Evolutionary conservation across 768 basidiomycete species (phyloP), one percentile per base, ranked within the genome.

Genomic region (Tephrocybe sp.): DNA sequence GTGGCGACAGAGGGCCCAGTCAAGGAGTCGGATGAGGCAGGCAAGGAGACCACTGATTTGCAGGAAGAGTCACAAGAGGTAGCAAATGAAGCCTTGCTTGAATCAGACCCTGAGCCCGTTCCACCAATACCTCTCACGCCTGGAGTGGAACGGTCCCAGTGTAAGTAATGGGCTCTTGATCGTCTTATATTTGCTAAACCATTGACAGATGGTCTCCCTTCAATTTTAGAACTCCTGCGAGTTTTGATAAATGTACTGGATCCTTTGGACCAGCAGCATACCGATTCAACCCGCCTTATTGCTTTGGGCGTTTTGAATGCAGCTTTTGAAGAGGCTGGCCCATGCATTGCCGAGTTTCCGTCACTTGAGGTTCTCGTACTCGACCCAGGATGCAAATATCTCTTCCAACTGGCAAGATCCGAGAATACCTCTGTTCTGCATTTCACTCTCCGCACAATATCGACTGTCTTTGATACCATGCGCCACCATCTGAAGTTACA

Each of bases 181-280:
- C 39, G 22, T 30, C 14, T 33, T 20, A 41, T 26, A 34, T 49
- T 5, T 42, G 7, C 22, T 35, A 17, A 49, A 32, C 35, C 13
- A 11, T 46, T 56, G 51, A 63, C 70, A 79, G 96, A 92, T 67
- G 96, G 96, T 11, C 80, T 98, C 31, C 92, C 94, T 3, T 94
- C 97, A 11, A 85, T 97, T 36, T 72, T 93, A 14, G 96, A 98
- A 65, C 84, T 99, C 5, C 75, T 98, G 32, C 87, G 95, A 2
- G 97, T 98, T 31, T 81, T 99, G 49, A 85, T 98, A 62, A 93
- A 96, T 60, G 90, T 99, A 35, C 77, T 99, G 43, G 93, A 98
- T 67, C 97, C 97, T 16, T 89, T 82, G 58, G 93, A 96, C 64
- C 89, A 92, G 57, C 84, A 93, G 47, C 96, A 98, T 65, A 98